A percentile compares a stretch with the other conserved stretches of the same genome.
These are phyloP conservation scores for Fraxinus sp. DNA, from an alignment of 305 asterid species.

Conservation along the genomic window DNA sequence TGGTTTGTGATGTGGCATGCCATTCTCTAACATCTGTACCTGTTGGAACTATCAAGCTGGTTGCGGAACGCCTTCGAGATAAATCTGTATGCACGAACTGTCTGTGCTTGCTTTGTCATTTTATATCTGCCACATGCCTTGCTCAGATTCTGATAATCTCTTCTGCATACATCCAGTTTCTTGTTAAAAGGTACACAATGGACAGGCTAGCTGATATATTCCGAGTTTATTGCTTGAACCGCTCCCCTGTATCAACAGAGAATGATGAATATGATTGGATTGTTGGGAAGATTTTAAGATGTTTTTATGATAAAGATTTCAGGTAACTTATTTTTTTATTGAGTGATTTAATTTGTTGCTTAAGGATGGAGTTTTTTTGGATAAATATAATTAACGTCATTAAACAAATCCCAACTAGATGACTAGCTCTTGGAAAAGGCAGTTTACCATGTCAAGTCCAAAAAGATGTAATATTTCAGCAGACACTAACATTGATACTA, in stretches of 20 bases:
- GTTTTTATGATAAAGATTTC: slow-evolving; percentile 97
- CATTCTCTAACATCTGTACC: slow-evolving; percentile 60
- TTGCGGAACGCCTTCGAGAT: slow-evolving; percentile 93
- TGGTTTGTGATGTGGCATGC: slow-evolving; percentile 81
- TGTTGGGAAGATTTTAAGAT: slow-evolving; percentile 82
- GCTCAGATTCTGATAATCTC: slow-evolving; percentile 25
- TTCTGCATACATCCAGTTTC: slow-evolving; percentile 55
- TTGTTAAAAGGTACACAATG: slow-evolving; percentile 84
- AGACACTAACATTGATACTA: not conserved
- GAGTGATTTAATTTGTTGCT: slow-evolving; percentile 12
- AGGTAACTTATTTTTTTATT: slow-evolving; percentile 51
- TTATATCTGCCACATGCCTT: slow-evolving; percentile 14
- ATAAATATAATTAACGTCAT: slow-evolving; percentile 3
- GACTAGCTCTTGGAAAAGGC: not conserved
- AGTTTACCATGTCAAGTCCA: slow-evolving; percentile 24
- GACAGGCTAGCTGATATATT: slow-evolving; percentile 89
- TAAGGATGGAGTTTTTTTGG: slow-evolving; percentile 10
- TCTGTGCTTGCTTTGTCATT: slow-evolving; percentile 3
- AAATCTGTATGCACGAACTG: slow-evolving; percentile 69
- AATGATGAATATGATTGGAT: slow-evolving; percentile 80
- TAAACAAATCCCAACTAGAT: slow-evolving; percentile 3
- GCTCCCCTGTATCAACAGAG: slow-evolving; percentile 36
- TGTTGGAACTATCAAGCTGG: slow-evolving; percentile 71
- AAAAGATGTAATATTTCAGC: not conserved
- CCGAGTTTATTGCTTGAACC: slow-evolving; percentile 60